Evolutionary conservation across 164 flowering plant genomes (phyloP), one percentile per base, ranked within the genome.

Genomic region (Vitis cinerea): DNA sequence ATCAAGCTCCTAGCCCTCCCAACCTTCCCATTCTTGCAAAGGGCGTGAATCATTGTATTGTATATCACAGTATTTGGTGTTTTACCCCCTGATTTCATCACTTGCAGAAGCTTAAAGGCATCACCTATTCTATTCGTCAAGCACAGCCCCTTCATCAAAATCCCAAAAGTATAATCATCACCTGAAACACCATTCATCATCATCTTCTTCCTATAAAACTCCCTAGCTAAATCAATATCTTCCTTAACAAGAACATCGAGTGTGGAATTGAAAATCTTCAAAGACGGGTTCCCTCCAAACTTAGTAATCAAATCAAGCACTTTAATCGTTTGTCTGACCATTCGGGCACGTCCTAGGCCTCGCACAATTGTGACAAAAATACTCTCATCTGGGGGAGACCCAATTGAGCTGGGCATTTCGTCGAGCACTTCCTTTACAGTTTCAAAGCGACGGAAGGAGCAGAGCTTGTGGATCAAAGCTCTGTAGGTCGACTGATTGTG

Each of bases 61-160:
- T 92, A 95, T 9, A 90, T 78, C 37, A 88, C 96, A 12, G 83
- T 65, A 66, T 84, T 90, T 0, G 94, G 93, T 11, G 44, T 70
- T 10, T 83, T 16, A 6, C 84, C 87, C 0, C 77, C 74, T 4
- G 78, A 65, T 79, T 87, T 91, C 81, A 95, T 93, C 50, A 74
- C 54, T 61, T 85, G 84, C 82, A 92, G 72, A 51, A 92, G 89
- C 90, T 89, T 91, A 73, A 87, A 95, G 49, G 81, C 97, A 17
- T 91, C 97, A 1, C 71, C 88, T 51, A 95, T 87, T 68, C 94
- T 80, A 75, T 88, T 90, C 9, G 96, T 91, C 82, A 81, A 82
- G 81, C 95, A 92, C 61, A 95, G 84, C 6, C 99, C 99, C 69
- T 95, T 95, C 96, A 95, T 91, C 76, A 95, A 75, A 48, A 90